These are phyloP conservation scores for Vitellaria paradoxa DNA, from an alignment of 179 eudicot species.

Conservation along the genomic window DNA sequence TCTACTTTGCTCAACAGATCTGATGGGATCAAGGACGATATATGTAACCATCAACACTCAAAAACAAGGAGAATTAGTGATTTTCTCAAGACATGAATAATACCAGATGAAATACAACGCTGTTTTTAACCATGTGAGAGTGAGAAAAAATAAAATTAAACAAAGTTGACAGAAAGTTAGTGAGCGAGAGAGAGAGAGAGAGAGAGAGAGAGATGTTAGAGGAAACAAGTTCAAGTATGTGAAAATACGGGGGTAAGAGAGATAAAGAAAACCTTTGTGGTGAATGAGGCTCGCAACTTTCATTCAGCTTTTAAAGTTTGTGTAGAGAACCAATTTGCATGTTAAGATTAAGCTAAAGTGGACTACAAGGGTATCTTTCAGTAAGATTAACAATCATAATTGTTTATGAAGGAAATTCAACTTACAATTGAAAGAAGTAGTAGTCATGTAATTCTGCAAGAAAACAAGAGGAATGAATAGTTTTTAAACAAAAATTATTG, in stretches of 20 bases:
- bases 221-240: neutral
- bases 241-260: neutral
- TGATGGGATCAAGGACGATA: neutral
- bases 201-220: neutral
- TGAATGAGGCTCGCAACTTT: neutral
- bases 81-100: neutral
- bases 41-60: neutral
- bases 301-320: neutral
- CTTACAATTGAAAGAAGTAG: neutral
- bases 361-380: neutral
- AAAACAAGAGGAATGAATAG: neutral
- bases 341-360: neutral
- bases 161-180: too few relatives aligned
- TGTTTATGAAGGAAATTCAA: neutral
- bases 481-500: neutral
- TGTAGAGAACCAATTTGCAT: neutral
- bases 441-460: conserved; percentile 12
- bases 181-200: too few relatives aligned
- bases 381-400: neutral
- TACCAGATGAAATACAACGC: neutral
- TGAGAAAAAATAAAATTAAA: neutral
- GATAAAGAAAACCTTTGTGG: neutral
- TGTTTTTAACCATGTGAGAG: too few relatives aligned
- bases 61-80: neutral
- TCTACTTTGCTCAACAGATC: neutral